Evolutionary conservation across 2,329 filamentous ascomycete species (phyloP).

Genomic region (Escovopsis sp.): DNA sequence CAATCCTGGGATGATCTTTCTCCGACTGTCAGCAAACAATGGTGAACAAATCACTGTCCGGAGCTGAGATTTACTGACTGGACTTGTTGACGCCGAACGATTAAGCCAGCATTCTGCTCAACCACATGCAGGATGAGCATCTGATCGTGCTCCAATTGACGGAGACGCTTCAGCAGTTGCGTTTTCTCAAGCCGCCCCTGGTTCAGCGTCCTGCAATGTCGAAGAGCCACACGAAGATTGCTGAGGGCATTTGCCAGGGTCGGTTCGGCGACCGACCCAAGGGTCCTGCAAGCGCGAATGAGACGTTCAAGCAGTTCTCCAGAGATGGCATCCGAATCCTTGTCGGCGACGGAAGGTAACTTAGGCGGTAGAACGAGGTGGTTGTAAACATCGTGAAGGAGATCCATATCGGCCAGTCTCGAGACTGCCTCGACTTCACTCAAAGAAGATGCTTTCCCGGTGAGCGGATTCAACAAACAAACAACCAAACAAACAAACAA

Average conservation of each 20-base stretch:
- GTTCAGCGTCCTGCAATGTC: neutral
- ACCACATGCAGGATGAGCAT: constrained; percentile 8
- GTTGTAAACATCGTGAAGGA: constrained; percentile 8
- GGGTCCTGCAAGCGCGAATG: neutral
- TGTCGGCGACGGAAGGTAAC: constrained; percentile 6
- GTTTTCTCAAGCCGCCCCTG: constrained; percentile 1
- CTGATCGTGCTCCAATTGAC: neutral
- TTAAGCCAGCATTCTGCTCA: constrained; percentile 19
- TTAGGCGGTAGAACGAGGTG: constrained; percentile 13
- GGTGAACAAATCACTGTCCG: no score
- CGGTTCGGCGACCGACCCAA: neutral
- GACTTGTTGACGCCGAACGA: constrained; percentile 10
- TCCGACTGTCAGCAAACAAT: no score
- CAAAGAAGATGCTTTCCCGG: no score
- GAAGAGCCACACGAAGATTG: constrained; percentile 1
- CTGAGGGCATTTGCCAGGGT: neutral
- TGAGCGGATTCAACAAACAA: no score
- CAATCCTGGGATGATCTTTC: neutral
- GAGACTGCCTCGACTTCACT: neutral
- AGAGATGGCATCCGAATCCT: constrained; percentile 1
- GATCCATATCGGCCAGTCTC: neutral
- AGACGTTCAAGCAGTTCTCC: constrained; percentile 6
- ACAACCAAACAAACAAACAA: no score
- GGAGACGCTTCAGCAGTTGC: neutral
- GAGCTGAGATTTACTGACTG: constrained; percentile 7